Evolutionary conservation across 225 moss, liverwort and hornwort genomes (phyloP).

Genomic region (Straminergon stramineum): DNA sequence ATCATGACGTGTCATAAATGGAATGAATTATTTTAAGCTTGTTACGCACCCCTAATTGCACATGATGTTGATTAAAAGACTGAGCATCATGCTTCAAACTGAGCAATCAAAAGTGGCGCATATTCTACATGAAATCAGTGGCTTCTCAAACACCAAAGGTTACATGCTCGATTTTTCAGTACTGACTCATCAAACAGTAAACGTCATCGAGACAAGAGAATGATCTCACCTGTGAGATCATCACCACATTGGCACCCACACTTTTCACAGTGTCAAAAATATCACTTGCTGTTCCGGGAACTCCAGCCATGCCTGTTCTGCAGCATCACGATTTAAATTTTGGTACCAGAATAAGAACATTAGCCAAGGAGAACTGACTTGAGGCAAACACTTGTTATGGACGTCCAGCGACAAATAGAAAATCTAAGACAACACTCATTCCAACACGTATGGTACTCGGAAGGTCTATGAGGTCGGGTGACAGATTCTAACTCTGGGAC

Average conservation of each 20-base stretch:
- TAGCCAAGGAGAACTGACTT: background rate
- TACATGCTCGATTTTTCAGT: background rate
- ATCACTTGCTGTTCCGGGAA: conserved; percentile 98
- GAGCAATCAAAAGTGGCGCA: background rate
- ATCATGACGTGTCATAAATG: background rate
- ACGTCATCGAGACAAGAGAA: background rate
- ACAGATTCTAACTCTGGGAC: background rate
- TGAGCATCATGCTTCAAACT: background rate
- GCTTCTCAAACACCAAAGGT: background rate
- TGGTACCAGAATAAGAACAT: conserved; percentile 1
- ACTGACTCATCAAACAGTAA: background rate
- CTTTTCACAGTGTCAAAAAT: conserved; percentile 90
- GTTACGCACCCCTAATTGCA: background rate
- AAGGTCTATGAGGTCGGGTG: background rate
- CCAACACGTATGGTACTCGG: background rate
- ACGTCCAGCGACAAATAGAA: background rate
- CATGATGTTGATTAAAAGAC: background rate
- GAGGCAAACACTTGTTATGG: background rate
- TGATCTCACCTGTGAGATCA: conserved; percentile 90
- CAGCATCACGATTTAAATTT: conserved; percentile 12
- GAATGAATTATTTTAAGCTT: background rate
- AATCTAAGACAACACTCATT: background rate
- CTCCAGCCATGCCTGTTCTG: conserved; percentile 99
- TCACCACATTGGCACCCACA: conserved; percentile 92
- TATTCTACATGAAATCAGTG: background rate